These are phyloP conservation scores for Xylaria castorea DNA, from an alignment of 495 filamentous ascomycete genomes.

Conservation along the genomic window DNA sequence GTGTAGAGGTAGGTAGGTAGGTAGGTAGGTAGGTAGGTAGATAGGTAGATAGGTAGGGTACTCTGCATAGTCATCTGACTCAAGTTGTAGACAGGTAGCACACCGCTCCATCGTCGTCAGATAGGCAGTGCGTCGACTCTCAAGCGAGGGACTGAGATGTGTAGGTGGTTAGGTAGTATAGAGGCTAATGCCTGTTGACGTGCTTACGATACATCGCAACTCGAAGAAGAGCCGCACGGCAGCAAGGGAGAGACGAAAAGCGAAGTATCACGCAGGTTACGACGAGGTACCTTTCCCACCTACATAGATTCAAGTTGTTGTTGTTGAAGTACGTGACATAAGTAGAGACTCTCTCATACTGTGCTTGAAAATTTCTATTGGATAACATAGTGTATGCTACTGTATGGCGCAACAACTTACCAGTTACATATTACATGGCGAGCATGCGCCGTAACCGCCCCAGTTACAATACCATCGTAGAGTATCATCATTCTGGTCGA, in stretches of 20 bases:
- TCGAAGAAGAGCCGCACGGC: slow-evolving; percentile 8
- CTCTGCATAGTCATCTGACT: slow-evolving; percentile 2
- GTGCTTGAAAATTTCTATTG: not conserved
- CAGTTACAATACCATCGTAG: not conserved
- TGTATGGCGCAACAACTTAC: not conserved
- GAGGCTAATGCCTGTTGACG: slow-evolving; percentile 12
- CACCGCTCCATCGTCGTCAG: not conserved
- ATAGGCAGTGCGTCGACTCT: not conserved
- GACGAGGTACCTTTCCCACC: not conserved
- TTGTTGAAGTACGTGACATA: not conserved
- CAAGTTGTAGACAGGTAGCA: not conserved
- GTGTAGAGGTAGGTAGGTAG: not conserved
- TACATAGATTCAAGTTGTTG: not conserved
- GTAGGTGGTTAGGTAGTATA: not conserved
- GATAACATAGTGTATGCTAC: slow-evolving; percentile 8
- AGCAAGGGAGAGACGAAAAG: not conserved
- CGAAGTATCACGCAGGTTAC: not conserved
- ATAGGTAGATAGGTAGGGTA: too few relatives aligned
- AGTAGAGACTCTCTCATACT: slow-evolving; percentile 1
- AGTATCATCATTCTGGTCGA: not conserved
- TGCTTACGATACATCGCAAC: not conserved
- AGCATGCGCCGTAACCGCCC: slow-evolving; percentile 16
- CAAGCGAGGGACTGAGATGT: not conserved
- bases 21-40: not conserved
- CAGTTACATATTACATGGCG: not conserved